Conservation (phyloP, 176 grass and related monocot genomes). For the Cenchrus americanus region DNA sequence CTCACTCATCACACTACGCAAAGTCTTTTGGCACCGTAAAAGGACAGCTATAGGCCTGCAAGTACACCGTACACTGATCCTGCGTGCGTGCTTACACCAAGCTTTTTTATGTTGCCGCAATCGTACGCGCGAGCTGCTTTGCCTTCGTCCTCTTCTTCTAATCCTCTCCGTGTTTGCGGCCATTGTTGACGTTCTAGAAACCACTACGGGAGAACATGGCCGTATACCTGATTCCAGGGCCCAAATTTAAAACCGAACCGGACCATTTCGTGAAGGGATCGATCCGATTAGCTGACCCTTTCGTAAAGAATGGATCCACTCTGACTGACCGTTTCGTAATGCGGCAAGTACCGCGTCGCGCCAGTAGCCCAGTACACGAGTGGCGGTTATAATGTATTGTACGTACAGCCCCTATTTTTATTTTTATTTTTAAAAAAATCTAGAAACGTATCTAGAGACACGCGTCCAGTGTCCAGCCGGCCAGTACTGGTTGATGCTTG, state of each 20-base stretch:
- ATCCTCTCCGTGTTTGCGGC: neutral
- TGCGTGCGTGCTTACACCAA: neutral
- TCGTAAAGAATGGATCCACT: neutral
- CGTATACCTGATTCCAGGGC: neutral
- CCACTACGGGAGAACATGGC: neutral
- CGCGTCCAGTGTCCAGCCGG: neutral
- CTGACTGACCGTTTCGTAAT: neutral
- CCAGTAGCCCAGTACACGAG: too few species aligned
- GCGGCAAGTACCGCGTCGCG: neutral
- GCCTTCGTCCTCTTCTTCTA: neutral
- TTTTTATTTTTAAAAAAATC: too few species aligned
- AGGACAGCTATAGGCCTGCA: neutral
- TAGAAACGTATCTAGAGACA: neutral
- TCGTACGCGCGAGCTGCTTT: neutral
- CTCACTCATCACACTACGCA: neutral
- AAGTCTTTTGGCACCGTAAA: neutral
- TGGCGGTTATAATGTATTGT: too few species aligned
- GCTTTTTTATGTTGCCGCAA: neutral
- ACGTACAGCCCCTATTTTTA: too few species aligned
- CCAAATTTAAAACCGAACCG: neutral
- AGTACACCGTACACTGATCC: constrained; percentile 1
- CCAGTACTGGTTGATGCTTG: neutral
- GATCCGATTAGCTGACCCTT: neutral
- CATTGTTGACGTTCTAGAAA: constrained; percentile 1
- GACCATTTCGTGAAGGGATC: neutral